phyloP scores from a whole-genome alignment of 2,329 filamentous ascomycete species.

The Cryphonectria japonica region DNA sequence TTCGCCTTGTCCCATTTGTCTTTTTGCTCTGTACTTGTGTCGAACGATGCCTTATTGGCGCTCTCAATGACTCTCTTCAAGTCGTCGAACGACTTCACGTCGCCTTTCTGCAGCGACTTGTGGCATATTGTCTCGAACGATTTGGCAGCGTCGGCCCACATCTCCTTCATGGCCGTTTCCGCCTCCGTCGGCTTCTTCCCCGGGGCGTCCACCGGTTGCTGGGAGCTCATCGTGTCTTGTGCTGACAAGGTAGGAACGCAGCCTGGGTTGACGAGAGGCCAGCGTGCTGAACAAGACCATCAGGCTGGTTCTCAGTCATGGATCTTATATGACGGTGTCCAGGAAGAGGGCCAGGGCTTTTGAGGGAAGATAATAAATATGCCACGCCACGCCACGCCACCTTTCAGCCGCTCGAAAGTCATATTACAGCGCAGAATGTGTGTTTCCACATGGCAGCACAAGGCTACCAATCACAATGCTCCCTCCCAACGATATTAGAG shows the following conservation, averaged over 20 bases:
- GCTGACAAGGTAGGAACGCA: not conserved
- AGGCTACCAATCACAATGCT: not conserved
- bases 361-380: not conserved
- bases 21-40: constrained; percentile 13
- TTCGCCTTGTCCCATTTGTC: constrained; percentile 35
- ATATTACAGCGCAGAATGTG: not conserved
- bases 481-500: not conserved
- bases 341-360: not conserved
- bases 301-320: not conserved
- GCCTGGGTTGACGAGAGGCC: not conserved
- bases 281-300: not conserved
- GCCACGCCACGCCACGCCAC: not conserved
- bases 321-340: not conserved
- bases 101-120: constrained; percentile 33
- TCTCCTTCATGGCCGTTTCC: not conserved
- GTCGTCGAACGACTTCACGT: constrained; percentile 33
- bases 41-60: constrained; percentile 24
- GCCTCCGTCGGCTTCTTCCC: not conserved
- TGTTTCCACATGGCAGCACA: not conserved
- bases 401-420: not conserved
- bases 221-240: not conserved
- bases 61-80: constrained; percentile 31
- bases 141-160: constrained; percentile 7
- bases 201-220: not conserved
- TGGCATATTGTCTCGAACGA: constrained; percentile 32